Percentiles rank a stretch among this genome's conserved stretches.
Evolutionary conservation across 306 rosid genomes (phyloP).

Genomic region (Luffa acutangula): DNA sequence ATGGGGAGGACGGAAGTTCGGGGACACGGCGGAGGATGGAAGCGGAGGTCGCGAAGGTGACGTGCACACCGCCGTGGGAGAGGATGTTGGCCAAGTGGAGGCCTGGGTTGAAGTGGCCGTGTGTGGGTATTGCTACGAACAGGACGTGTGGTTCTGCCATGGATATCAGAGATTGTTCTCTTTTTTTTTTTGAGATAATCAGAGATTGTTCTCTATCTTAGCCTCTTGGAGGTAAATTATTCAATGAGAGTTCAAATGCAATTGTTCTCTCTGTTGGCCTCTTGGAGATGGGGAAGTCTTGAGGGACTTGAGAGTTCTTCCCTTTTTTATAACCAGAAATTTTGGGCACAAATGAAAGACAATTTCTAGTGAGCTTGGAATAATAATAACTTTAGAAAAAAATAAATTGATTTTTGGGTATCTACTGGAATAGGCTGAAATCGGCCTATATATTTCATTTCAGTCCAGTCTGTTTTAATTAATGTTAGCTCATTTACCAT

Average conservation of each 20-base stretch:
- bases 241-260: neutral
- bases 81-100: conserved; percentile 34
- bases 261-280: neutral
- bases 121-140: conserved; percentile 23
- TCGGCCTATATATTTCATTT: no score
- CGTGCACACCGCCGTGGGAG: conserved; percentile 15
- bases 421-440: no score
- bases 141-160: conserved; percentile 15
- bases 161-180: neutral
- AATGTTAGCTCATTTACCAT: no score
- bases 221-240: no score
- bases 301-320: neutral
- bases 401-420: no score
- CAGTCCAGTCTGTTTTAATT: no score
- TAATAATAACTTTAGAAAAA: no score
- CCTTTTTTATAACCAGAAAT: neutral
- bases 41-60: conserved; percentile 22
- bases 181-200: no score
- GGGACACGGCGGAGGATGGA: neutral
- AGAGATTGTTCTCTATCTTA: neutral
- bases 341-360: neutral
- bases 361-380: no score
- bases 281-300: neutral
- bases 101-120: conserved; percentile 44
- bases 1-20: neutral